Base-by-base conservation (phyloP, 2,329 filamentous ascomycete species). In the Fusarium sterilihyphosum region DNA sequence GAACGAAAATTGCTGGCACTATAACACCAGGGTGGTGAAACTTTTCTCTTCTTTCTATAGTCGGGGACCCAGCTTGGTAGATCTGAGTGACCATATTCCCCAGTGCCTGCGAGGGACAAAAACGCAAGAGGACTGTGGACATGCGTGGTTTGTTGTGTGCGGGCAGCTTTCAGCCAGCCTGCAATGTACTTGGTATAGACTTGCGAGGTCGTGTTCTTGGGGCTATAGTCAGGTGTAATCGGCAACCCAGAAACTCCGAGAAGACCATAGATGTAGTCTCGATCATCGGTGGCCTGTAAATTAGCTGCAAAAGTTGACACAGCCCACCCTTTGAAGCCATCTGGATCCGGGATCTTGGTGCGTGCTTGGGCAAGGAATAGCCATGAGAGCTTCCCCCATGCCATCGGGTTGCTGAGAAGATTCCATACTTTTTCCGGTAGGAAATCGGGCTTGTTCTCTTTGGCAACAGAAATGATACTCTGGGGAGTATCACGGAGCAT, bases 311-410 rank as follows among this genome's bases (percentile, higher is more conserved):
- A 69, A 13, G 65, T 56, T 33, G 66, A 69, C 22, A 63, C 22
- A 37, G 44, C 43, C 64, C 66, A 68, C 9, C 47, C 56, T 54
- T 68, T 68, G n/a, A 68, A 62, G 22, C 56, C 64, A 49, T 56
- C 64, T 53, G 29, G 53, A 41, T 68, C 46, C 12, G 53, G 52
- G 46, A 68, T 68, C 46, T 61, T 68, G 40, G 29, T 47, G 14
- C 53, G 46, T 47, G 65, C 53, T 37, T 67, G 65, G 12, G 40
- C 52, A 40, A 53, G 40, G n/a, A 61, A 18, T 33, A 62, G 14
- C 35, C 40, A 61, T 35, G 35, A 61, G 13, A 68, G 31, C 41
- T 22, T 62, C 10, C 46, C 65, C 47, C 54, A 68, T 4, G 14
- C 17, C 4, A 61, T 41, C 8, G 20, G 44, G 8, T 38, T 35